A percentile compares a stretch with the other conserved stretches of the same genome.
Evolutionary conservation across 2,329 filamentous ascomycete genomes (phyloP).

Genomic region (Cladosporium sp.): DNA sequence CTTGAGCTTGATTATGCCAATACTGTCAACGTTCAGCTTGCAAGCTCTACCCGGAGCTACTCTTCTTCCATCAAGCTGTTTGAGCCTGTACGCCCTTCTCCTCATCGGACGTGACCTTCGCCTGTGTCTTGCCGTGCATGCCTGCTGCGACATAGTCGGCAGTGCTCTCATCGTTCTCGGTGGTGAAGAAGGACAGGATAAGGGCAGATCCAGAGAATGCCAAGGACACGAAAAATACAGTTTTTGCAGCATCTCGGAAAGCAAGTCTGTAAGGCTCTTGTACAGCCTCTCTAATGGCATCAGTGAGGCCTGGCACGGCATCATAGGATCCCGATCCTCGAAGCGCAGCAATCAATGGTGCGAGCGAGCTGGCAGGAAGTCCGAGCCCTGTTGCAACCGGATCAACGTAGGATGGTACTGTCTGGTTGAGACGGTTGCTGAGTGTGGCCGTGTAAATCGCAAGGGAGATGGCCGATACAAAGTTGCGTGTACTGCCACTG

Average conservation of each 20-base stretch:
- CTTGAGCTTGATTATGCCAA: too few relatives aligned
- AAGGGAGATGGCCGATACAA: slow-evolving; percentile 30
- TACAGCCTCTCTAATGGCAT: slow-evolving; percentile 28
- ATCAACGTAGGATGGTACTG: slow-evolving; percentile 26
- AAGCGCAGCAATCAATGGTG: slow-evolving; percentile 24
- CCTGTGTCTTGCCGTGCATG: slow-evolving; percentile 26
- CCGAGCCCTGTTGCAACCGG: slow-evolving; percentile 27
- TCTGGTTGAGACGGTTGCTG: slow-evolving; percentile 28
- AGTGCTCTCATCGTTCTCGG: slow-evolving; percentile 31
- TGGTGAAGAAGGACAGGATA: slow-evolving; percentile 32
- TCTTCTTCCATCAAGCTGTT: neutral
- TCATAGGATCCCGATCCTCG: slow-evolving; percentile 25
- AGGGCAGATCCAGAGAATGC: slow-evolving; percentile 31
- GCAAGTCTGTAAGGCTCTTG: slow-evolving; percentile 30
- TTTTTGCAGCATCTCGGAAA: slow-evolving; percentile 27
- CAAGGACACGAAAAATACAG: slow-evolving; percentile 30
- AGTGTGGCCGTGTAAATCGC: slow-evolving; percentile 31
- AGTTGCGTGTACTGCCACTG: slow-evolving; percentile 29
- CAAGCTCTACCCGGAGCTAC: neutral
- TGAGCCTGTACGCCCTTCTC: slow-evolving; percentile 1
- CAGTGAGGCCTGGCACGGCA: slow-evolving; percentile 27
- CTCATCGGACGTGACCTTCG: slow-evolving; percentile 21
- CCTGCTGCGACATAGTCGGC: slow-evolving; percentile 31
- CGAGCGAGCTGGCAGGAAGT: slow-evolving; percentile 26
- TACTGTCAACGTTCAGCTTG: neutral